A percentile compares a stretch with the other conserved stretches of the same genome.
Evolutionary conservation across 2,329 filamentous ascomycete genomes (phyloP).

Genomic region (Scopulariopsis brevicaulis): DNA sequence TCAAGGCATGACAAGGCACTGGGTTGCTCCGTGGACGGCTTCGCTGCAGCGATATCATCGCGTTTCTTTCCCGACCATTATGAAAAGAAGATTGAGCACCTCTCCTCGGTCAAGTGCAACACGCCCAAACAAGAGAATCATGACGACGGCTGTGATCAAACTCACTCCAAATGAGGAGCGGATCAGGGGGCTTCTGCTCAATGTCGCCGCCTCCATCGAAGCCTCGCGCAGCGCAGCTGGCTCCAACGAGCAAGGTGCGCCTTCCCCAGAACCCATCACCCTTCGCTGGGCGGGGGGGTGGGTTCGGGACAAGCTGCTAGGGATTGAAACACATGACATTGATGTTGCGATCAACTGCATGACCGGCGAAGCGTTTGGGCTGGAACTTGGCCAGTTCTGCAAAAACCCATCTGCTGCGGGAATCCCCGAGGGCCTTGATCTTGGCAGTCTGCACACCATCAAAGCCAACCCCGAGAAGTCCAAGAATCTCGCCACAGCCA

Average conservation of each 20-base stretch:
- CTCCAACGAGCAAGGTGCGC: conserved; percentile 37
- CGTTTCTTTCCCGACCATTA: neutral
- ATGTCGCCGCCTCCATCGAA: conserved; percentile 54
- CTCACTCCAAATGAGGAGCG: conserved; percentile 62
- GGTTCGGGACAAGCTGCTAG: conserved; percentile 76
- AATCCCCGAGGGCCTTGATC: conserved; percentile 43
- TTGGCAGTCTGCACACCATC: conserved; percentile 77
- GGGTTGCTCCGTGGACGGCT: neutral
- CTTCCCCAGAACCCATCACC: conserved; percentile 42
- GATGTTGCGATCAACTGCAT: conserved; percentile 78
- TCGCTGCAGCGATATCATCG: neutral
- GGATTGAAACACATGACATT: conserved; percentile 64
- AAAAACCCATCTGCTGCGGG: conserved; percentile 44
- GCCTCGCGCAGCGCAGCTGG: neutral
- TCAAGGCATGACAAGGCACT: neutral
- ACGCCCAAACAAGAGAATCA: neutral
- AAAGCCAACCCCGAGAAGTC: conserved; percentile 90
- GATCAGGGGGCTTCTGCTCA: conserved; percentile 66
- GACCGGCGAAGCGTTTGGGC: conserved; percentile 69
- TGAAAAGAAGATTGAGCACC: conserved; percentile 2
- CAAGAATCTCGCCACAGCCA: conserved; percentile 89
- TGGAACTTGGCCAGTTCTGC: conserved; percentile 58
- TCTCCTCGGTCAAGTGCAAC: neutral
- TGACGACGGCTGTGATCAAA: conserved; percentile 18
- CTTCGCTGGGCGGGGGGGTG: conserved; percentile 78